Conservation (phyloP, 768 basidiomycete species). For the Leccinellum luteum region DNA sequence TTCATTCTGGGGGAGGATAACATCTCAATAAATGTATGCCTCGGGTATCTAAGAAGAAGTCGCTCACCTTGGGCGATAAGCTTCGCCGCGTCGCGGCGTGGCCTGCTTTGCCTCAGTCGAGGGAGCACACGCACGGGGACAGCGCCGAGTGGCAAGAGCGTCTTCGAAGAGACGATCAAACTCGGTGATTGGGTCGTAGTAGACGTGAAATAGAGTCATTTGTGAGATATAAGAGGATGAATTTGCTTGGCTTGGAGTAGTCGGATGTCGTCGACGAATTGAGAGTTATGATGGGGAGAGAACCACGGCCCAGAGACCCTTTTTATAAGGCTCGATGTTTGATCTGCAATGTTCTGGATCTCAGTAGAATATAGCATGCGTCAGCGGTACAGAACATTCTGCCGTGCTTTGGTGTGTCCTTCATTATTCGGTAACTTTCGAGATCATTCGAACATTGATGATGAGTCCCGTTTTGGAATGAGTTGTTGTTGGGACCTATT, state of each 20-base stretch:
- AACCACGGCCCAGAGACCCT: background rate
- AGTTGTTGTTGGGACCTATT: background rate
- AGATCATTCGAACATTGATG: background rate
- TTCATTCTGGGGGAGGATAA: slow-evolving; percentile 39
- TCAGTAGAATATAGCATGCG: background rate
- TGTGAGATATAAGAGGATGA: background rate
- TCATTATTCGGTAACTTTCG: slow-evolving; percentile 6
- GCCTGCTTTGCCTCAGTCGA: background rate
- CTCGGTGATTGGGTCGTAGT: slow-evolving; percentile 3
- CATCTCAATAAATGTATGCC: background rate
- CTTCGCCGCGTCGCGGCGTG: background rate
- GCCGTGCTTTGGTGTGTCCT: background rate
- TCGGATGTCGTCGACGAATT: background rate
- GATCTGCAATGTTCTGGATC: slow-evolving; percentile 8
- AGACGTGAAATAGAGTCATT: slow-evolving; percentile 5
- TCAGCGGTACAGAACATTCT: background rate
- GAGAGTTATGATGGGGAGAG: background rate
- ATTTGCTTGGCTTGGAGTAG: background rate
- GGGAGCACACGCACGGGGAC: background rate
- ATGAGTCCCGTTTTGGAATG: background rate
- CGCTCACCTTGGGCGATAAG: slow-evolving; percentile 23
- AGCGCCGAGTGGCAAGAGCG: slow-evolving; percentile 22
- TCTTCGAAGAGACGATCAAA: slow-evolving; percentile 11
- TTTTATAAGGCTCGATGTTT: slow-evolving; percentile 5
- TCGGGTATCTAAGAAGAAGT: fast-evolving